A percentile compares a stretch with the other conserved stretches of the same genome.
These are phyloP conservation scores for Triangularia setosa DNA, from an alignment of 2,329 filamentous ascomycete species.

Conservation along the genomic window DNA sequence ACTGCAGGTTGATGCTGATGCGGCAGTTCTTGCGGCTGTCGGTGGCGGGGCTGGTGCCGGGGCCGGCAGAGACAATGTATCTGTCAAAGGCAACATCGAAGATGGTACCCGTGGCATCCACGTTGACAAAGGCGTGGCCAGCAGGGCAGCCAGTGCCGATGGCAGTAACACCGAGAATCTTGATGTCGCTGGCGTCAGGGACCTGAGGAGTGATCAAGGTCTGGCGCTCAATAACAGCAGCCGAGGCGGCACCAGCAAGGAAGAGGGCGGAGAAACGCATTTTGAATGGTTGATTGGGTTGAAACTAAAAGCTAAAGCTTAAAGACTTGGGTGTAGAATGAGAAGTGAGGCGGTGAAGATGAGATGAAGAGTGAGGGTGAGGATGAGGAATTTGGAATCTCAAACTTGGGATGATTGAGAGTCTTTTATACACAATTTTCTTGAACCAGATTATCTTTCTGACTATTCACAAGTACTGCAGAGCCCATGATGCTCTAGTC, in stretches of 20 bases:
- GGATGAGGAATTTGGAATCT: neutral
- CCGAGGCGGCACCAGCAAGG: constrained; percentile 14
- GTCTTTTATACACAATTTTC: constrained; percentile 10
- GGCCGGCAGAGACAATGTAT: constrained; percentile 29
- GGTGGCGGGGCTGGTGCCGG: constrained; percentile 25
- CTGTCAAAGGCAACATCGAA: constrained; percentile 32
- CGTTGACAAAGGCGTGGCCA: constrained; percentile 26
- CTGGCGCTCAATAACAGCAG: constrained; percentile 8
- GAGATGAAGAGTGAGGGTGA: neutral
- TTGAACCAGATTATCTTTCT: neutral
- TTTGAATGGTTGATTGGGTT: constrained; percentile 9
- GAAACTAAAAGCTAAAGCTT: constrained; percentile 7
- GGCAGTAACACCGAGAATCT: constrained; percentile 26
- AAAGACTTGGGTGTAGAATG: neutral
- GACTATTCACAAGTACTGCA: neutral
- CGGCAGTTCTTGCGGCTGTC: constrained; percentile 30
- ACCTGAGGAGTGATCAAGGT: constrained; percentile 6
- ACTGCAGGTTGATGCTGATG: constrained; percentile 28
- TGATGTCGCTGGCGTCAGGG: constrained; percentile 16
- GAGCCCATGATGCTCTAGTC: neutral
- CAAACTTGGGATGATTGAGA: constrained; percentile 2
- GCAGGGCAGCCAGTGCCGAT: constrained; percentile 27
- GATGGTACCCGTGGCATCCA: constrained; percentile 27
- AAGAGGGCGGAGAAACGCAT: constrained; percentile 20
- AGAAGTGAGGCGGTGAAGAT: constrained; percentile 2